Percentiles rank a stretch among this genome's conserved stretches.
phyloP scores from a whole-genome alignment of 768 basidiomycete species.

The Glaciozyma martinii region DNA sequence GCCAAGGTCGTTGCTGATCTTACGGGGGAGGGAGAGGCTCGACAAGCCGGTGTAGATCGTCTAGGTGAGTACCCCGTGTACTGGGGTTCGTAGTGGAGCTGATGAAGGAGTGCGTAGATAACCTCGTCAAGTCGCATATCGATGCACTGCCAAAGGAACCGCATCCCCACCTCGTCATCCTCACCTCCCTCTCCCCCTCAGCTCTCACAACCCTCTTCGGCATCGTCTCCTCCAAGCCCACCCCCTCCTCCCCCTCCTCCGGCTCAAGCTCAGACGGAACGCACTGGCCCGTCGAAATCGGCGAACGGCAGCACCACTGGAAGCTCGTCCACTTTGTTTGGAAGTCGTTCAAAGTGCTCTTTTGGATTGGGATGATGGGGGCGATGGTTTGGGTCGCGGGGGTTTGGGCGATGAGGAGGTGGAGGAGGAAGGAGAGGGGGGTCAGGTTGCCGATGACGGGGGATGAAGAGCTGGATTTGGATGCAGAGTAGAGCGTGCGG shows the following conservation, averaged over 20 bases:
- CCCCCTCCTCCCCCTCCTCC: neutral
- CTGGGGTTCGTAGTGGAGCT: neutral
- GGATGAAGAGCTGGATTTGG: neutral
- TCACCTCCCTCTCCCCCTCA: slow-evolving; percentile 15
- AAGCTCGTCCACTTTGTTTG: neutral
- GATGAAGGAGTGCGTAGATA: neutral
- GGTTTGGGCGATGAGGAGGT: neutral
- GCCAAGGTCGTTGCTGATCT: slow-evolving; percentile 1
- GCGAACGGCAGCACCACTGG: neutral
- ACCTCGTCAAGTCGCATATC: neutral
- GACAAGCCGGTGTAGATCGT: neutral
- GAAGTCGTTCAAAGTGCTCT: neutral
- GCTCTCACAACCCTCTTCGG: slow-evolving; percentile 11
- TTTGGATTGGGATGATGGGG: neutral
- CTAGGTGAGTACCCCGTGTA: slow-evolving; percentile 4
- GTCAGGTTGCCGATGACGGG: neutral
- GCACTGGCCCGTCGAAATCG: neutral
- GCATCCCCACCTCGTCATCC: slow-evolving; percentile 13
- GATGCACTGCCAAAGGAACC: slow-evolving; percentile 2
- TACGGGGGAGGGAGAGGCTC: neutral
- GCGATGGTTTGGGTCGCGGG: neutral
- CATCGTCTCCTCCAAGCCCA: slow-evolving; percentile 6
- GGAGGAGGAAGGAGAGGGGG: neutral
- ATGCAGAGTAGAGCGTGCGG: neutral
- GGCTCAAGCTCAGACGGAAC: neutral